Evolutionary conservation across 176 grass and related monocot species (phyloP).

Genomic region (sorghum (Sorghum bicolor)): Sorghum_bicolor_NCBIv3 NC_012872.2:11852001-11852500

Average conservation of each 20-base stretch:
- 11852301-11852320: no score
- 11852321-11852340: background rate
- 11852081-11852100: conserved; percentile 65
- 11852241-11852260: background rate
- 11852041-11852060: conserved; percentile 83
- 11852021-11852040: conserved; percentile 69
- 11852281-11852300: background rate
- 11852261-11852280: conserved; percentile 9
- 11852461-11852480: conserved; percentile 2
- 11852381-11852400: conserved; percentile 4
- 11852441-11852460: background rate
- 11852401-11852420: background rate
- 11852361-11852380: conserved; percentile 1
- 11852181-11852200: conserved; percentile 70
- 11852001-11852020: conserved; percentile 88
- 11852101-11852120: conserved; percentile 85
- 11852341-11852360: conserved; percentile 19
- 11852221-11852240: conserved; percentile 14
- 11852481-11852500: background rate
- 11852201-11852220: conserved; percentile 63
- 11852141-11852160: conserved; percentile 80
- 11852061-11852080: conserved; percentile 60
- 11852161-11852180: conserved; percentile 88
- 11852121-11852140: conserved; percentile 84
- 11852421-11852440: background rate